Evolutionary conservation across 345 rosid genomes (phyloP).

Genomic region (Salix koriyanagi): DNA sequence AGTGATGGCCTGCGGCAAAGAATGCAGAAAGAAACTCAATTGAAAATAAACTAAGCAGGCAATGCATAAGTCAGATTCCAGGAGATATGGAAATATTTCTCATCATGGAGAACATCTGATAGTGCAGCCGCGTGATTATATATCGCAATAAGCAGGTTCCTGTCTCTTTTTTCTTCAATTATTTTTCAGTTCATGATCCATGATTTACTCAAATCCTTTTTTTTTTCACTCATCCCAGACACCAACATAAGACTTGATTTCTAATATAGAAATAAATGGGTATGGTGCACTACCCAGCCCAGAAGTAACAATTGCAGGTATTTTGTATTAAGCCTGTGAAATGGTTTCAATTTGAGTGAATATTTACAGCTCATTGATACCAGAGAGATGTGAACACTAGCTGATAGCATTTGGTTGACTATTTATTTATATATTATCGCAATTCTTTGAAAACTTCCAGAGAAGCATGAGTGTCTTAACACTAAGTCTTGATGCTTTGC

Average conservation of each 20-base stretch:
- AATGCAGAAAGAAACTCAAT: not conserved
- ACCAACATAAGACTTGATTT: not conserved
- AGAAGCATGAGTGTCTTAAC: not conserved
- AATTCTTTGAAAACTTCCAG: not conserved
- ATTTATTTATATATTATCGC: not conserved
- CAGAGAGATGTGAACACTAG: not conserved
- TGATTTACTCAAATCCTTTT: too few relatives aligned
- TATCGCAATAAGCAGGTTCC: too few relatives aligned
- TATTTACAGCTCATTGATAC: not conserved
- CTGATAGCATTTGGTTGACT: not conserved
- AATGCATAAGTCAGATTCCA: too few relatives aligned
- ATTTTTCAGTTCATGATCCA: too few relatives aligned
- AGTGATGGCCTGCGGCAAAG: slow-evolving; percentile 15
- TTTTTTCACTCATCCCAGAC: too few relatives aligned
- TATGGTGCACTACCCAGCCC: not conserved
- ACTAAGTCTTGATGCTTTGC: not conserved
- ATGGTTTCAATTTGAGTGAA: not conserved
- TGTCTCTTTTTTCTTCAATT: too few relatives aligned
- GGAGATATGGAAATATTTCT: too few relatives aligned
- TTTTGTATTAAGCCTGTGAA: not conserved
- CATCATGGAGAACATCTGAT: too few relatives aligned
- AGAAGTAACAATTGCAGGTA: not conserved
- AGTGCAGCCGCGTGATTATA: too few relatives aligned
- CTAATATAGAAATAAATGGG: not conserved
- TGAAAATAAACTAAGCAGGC: not conserved